These are phyloP conservation scores for Ceratocystis albifundus DNA, from an alignment of 2,329 filamentous ascomycete genomes.

Conservation along the genomic window DNA sequence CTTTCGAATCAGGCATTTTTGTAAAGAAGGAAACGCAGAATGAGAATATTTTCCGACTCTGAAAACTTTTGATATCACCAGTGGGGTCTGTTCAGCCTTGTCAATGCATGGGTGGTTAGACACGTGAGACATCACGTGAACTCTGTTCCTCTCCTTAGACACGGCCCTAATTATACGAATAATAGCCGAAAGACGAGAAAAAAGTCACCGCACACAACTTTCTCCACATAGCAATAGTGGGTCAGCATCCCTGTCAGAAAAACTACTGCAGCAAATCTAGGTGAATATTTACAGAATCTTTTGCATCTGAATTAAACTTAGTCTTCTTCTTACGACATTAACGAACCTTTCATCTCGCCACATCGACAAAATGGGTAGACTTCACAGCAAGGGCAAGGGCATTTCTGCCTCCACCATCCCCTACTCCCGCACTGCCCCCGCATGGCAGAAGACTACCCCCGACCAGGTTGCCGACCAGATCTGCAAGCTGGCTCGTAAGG, in stretches of 20 bases:
- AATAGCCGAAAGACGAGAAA: constrained; percentile 29
- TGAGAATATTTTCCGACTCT: constrained; percentile 4
- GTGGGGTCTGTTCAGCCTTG: constrained; percentile 20
- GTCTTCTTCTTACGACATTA: constrained; percentile 21
- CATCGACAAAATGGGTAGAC: constrained; percentile 71
- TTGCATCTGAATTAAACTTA: constrained; percentile 20
- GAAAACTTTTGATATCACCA: constrained; percentile 15
- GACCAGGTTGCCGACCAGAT: constrained; percentile 99
- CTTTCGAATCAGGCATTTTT: constrained; percentile 10
- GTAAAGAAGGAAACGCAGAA: constrained; percentile 1
- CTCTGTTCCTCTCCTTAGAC: no score
- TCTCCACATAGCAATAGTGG: constrained; percentile 13
- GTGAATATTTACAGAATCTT: constrained; percentile 23
- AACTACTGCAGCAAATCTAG: background rate
- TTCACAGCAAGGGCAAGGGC: constrained; percentile 99
- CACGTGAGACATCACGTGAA: constrained; percentile 10
- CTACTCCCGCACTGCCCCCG: constrained; percentile 84
- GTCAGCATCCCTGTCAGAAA: constrained; percentile 10
- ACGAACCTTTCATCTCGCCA: constrained; percentile 28
- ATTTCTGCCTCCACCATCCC: constrained; percentile 92
- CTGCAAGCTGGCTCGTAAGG: constrained; percentile 97
- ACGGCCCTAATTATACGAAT: constrained; percentile 41
- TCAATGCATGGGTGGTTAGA: background rate
- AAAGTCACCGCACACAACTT: constrained; percentile 19
- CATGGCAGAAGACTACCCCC: constrained; percentile 98